phyloP scores from a whole-genome alignment of 139 green algal species.

The Chlorella sp. region DNA sequence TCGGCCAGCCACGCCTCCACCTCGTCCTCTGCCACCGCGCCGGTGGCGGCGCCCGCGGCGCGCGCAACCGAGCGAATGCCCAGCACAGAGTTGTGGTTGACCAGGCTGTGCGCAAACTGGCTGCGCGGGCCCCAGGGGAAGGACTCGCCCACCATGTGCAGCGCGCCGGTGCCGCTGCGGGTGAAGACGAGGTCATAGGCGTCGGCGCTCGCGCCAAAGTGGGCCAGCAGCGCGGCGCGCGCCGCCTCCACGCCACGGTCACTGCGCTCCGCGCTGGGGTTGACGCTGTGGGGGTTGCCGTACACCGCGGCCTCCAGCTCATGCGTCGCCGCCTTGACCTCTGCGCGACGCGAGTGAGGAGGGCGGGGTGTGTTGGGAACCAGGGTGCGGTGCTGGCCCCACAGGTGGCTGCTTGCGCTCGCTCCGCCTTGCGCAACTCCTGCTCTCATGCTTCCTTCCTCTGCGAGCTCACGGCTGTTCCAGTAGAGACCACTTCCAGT shows the following conservation, averaged over 20 bases:
- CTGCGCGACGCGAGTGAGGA: background rate
- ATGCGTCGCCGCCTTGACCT: background rate
- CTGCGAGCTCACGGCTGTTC: conserved; percentile 2
- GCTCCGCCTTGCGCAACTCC: conserved; percentile 74
- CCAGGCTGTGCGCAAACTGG: conserved; percentile 55
- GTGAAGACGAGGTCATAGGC: conserved; percentile 74
- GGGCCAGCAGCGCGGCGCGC: conserved; percentile 31
- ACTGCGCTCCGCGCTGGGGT: conserved; percentile 62
- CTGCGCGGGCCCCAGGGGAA: conserved; percentile 63
- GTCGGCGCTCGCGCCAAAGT: conserved; percentile 54
- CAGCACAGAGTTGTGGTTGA: conserved; percentile 82
- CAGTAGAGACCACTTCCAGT: conserved; percentile 44
- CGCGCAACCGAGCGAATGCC: conserved; percentile 74
- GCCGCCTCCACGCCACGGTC: conserved; percentile 41
- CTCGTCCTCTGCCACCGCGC: conserved; percentile 36
- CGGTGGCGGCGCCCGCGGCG: conserved; percentile 35
- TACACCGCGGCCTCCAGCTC: conserved; percentile 59
- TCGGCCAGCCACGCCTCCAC: conserved; percentile 51
- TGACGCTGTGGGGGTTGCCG: conserved; percentile 77
- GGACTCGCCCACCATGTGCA: conserved; percentile 73
- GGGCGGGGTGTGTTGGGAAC: background rate
- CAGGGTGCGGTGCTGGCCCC: too few species aligned
- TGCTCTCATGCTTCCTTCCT: background rate
- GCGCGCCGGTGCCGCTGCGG: conserved; percentile 58
- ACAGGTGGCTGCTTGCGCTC: conserved; percentile 52